Percentiles rank a stretch among this genome's conserved stretches.
Evolutionary conservation across 441 rosid species (phyloP).

Genomic region (Mallotus japonicus): DNA sequence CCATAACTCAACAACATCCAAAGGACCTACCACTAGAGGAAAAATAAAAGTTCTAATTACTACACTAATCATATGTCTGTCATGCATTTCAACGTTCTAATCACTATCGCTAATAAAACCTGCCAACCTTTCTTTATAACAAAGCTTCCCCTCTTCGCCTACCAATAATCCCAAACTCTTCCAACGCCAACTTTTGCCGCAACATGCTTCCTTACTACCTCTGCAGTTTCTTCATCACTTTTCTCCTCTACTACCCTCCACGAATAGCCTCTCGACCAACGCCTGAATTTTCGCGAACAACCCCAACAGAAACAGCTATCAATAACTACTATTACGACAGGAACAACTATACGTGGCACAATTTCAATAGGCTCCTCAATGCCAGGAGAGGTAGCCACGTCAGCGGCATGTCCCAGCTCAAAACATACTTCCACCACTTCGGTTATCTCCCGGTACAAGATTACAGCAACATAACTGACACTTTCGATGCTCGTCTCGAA

Average conservation of each 20-base stretch:
- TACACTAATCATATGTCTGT: slow-evolving; percentile 8
- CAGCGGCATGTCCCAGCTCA: slow-evolving; percentile 41
- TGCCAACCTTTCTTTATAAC: slow-evolving; percentile 30
- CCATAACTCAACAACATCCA: no score
- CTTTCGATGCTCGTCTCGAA: slow-evolving; percentile 31
- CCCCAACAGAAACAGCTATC: not conserved
- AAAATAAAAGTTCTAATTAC: not conserved
- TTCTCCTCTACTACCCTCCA: slow-evolving; percentile 24
- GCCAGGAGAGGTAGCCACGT: slow-evolving; percentile 32
- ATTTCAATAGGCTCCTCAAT: slow-evolving; percentile 32
- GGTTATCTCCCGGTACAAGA: slow-evolving; percentile 42
- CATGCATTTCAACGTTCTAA: slow-evolving; percentile 1
- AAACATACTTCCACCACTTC: slow-evolving; percentile 50
- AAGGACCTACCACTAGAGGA: not conserved
- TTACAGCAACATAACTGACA: slow-evolving; percentile 25
- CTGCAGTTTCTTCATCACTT: slow-evolving; percentile 24
- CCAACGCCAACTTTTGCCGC: not conserved
- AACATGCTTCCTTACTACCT: slow-evolving; percentile 15
- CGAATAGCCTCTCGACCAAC: slow-evolving; percentile 24
- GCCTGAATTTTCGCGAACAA: slow-evolving; percentile 7
- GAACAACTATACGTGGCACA: slow-evolving; percentile 22
- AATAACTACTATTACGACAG: not conserved
- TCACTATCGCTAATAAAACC: slow-evolving; percentile 8
- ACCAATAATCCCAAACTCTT: not conserved
- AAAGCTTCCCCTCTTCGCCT: slow-evolving; percentile 31